phyloP scores from a whole-genome alignment of 352 stramenopile genomes.

The Phytophthora colocasiae region DNA sequence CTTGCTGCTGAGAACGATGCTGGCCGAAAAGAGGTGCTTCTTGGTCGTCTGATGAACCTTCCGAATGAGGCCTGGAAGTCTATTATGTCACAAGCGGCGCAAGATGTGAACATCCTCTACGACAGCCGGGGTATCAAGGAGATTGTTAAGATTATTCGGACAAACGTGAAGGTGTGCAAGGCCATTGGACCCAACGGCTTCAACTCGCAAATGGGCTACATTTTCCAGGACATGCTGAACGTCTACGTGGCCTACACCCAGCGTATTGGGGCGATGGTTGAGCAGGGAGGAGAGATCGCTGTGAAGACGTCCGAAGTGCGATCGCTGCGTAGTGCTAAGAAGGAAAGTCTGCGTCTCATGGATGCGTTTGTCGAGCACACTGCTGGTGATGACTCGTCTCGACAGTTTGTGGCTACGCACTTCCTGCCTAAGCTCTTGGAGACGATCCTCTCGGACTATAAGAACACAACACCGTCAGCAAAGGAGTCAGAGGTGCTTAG shows the following conservation, averaged over 20 bases:
- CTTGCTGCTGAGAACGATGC: conserved; percentile 77
- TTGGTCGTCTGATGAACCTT: conserved; percentile 96
- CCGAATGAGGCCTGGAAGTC: conserved; percentile 93
- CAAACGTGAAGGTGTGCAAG: conserved; percentile 97
- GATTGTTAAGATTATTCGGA: conserved; percentile 99
- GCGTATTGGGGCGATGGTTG: conserved; percentile 92
- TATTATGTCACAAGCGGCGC: conserved; percentile 81
- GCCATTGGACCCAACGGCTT: conserved; percentile 96
- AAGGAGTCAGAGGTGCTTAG: conserved; percentile 95
- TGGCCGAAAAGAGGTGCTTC: conserved; percentile 90
- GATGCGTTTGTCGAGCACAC: conserved; percentile 96
- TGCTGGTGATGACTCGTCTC: conserved; percentile 69
- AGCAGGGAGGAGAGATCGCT: conserved; percentile 93
- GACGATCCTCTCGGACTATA: conserved; percentile 97
- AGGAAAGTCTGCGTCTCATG: conserved; percentile 96
- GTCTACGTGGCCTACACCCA: conserved; percentile 99
- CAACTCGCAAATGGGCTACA: conserved; percentile 96
- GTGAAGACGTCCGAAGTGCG: conserved; percentile 95
- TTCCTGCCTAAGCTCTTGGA: conserved; percentile 98
- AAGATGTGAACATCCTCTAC: conserved; percentile 85
- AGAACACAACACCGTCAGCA: conserved; percentile 70
- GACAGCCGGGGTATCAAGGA: conserved; percentile 84
- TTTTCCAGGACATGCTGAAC: conserved; percentile 99
- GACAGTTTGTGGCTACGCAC: conserved; percentile 89
- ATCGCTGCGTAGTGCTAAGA: conserved; percentile 96